These are phyloP conservation scores for Lathyrus sativus DNA, from an alignment of 306 rosid species.

Conservation along the genomic window DNA sequence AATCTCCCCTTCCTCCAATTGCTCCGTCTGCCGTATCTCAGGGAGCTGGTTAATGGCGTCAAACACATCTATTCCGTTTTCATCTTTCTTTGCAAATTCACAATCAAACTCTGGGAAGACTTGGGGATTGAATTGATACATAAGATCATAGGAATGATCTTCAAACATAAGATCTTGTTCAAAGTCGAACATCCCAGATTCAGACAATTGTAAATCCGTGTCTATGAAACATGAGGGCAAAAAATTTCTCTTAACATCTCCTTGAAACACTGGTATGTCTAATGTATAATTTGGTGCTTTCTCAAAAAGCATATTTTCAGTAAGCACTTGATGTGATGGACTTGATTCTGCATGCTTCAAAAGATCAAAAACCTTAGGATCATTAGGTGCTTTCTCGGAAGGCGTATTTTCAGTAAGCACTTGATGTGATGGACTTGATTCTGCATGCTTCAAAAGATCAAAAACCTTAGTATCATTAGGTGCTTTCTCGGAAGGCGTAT, in stretches of 20 bases:
- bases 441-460: conserved; percentile 57
- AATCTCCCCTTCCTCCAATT: conserved; percentile 90
- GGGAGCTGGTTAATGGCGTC: conserved; percentile 33
- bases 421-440: conserved; percentile 44
- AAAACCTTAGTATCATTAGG: conserved; percentile 45
- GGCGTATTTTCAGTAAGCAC: not conserved
- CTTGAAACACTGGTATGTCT: conserved; percentile 42
- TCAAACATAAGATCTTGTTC: conserved; percentile 68
- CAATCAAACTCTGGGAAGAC: conserved; percentile 60
- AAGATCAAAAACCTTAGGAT: conserved; percentile 55
- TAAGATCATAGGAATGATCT: conserved; percentile 46
- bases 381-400: conserved; percentile 17
- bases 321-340: conserved; percentile 34
- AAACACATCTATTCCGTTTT: conserved; percentile 40
- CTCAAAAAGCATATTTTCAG: conserved; percentile 20
- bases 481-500: conserved; percentile 21
- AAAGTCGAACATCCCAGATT: conserved; percentile 52
- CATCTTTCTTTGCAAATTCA: conserved; percentile 44
- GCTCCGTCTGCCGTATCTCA: conserved; percentile 54
- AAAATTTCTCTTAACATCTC: conserved; percentile 40
- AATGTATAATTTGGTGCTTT: conserved; percentile 35
- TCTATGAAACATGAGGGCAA: conserved; percentile 34
- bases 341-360: conserved; percentile 49
- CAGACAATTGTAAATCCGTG: conserved; percentile 35
- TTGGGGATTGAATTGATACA: conserved; percentile 62